phyloP scores from a whole-genome alignment of 345 rosid genomes.

The Arabidopsis suecica region DNA sequence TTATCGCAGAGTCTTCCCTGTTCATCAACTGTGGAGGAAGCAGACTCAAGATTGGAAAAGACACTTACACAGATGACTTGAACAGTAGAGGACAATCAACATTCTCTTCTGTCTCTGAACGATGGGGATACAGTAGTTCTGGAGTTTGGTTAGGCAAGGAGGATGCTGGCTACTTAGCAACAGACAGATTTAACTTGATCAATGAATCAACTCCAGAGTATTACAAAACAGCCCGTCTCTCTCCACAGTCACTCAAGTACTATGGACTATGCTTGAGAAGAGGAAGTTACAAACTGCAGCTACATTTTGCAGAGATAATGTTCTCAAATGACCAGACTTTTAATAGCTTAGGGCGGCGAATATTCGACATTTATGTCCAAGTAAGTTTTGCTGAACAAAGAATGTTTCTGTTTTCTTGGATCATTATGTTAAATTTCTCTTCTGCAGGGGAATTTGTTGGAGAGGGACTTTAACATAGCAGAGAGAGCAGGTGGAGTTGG shows the following conservation, averaged over 20 bases:
- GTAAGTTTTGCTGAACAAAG: conserved; percentile 49
- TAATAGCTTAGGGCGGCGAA: conserved; percentile 69
- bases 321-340: conserved; percentile 55
- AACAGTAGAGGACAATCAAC: conserved; percentile 45
- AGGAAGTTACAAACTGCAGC: conserved; percentile 67
- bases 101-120: conserved; percentile 42
- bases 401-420: neutral
- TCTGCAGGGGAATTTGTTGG: conserved; percentile 61
- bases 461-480: conserved; percentile 66
- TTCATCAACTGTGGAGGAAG: conserved; percentile 85
- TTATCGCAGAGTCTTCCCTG: conserved; percentile 62
- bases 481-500: conserved; percentile 82
- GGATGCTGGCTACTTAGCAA: neutral
- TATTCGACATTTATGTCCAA: conserved; percentile 81
- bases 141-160: conserved; percentile 53
- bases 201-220: conserved; percentile 43
- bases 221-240: conserved; percentile 69
- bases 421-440: neutral
- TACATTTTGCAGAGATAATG: conserved; percentile 93
- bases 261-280: conserved; percentile 71
- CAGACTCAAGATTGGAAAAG: conserved; percentile 15
- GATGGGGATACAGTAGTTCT: conserved; percentile 83
- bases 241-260: conserved; percentile 80
- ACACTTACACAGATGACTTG: conserved; percentile 60
- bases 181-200: conserved; percentile 45